Evolutionary conservation across 768 basidiomycete genomes (phyloP).

Genomic region (Hericium erinaceus): DNA sequence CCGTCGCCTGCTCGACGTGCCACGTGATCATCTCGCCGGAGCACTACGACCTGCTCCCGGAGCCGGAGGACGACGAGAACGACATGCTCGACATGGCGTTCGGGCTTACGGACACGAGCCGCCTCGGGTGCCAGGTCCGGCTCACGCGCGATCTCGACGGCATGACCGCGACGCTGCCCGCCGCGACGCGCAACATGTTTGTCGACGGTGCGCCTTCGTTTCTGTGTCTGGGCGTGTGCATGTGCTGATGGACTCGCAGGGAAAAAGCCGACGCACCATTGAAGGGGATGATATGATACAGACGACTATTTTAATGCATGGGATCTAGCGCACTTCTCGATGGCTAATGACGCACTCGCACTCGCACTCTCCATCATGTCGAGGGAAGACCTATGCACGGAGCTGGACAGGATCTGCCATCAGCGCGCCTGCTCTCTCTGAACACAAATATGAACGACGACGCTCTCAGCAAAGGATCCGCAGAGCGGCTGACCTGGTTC

Average conservation of each 20-base stretch:
- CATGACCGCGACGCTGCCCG: conserved; percentile 74
- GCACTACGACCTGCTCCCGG: conserved; percentile 78
- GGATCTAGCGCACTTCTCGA: not conserved
- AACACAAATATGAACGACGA: too few species aligned
- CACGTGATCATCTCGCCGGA: conserved; percentile 82
- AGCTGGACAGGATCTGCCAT: too few species aligned
- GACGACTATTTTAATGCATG: not conserved
- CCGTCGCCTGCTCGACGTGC: conserved; percentile 95
- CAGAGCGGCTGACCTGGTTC: too few species aligned
- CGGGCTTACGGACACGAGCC: conserved; percentile 88
- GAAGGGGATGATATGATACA: not conserved
- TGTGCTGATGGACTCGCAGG: conserved; percentile 19
- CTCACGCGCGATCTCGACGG: conserved; percentile 80
- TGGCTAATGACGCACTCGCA: not conserved
- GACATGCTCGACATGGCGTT: conserved; percentile 99
- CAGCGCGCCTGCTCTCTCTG: too few species aligned
- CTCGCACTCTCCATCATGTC: not conserved
- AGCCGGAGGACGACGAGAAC: conserved; percentile 97
- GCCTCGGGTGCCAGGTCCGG: conserved; percentile 69
- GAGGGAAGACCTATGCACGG: too few species aligned
- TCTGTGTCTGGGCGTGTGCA: not conserved
- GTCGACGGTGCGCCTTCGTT: conserved; percentile 62
- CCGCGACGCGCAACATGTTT: conserved; percentile 95
- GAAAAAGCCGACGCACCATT: conserved; percentile 45
- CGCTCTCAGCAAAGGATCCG: too few species aligned